Evolutionary conservation across 1,284 basidiomycete species (phyloP).

Genomic region (Ustilago bromivora): DNA sequence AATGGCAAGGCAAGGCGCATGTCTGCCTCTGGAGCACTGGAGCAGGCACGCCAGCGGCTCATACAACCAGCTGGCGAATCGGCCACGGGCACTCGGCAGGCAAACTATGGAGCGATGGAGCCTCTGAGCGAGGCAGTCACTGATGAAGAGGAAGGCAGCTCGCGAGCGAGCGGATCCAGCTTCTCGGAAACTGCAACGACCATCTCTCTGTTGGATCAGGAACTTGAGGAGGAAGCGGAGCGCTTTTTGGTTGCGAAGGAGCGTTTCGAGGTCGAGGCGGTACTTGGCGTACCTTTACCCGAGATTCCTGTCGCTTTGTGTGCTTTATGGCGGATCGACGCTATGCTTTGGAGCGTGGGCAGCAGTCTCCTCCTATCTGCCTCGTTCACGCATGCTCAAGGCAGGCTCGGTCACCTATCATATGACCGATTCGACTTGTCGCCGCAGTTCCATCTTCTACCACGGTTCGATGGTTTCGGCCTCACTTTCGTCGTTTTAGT

Average conservation of each 20-base stretch:
- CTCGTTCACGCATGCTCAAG: constrained; percentile 59
- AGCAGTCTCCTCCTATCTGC: constrained; percentile 57
- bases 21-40: constrained; percentile 43
- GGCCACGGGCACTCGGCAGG: constrained; percentile 1
- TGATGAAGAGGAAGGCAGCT: constrained; percentile 14
- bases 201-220: constrained; percentile 39
- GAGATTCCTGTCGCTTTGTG: constrained; percentile 57
- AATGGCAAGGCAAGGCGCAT: constrained; percentile 38
- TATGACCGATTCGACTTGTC: constrained; percentile 33
- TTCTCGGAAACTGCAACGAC: constrained; percentile 24
- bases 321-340: constrained; percentile 63
- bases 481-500: constrained; percentile 51
- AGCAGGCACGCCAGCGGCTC: constrained; percentile 42
- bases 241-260: constrained; percentile 49
- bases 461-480: constrained; percentile 34
- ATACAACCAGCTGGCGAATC: constrained; percentile 19
- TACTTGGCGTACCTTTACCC: constrained; percentile 59
- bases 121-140: constrained; percentile 21
- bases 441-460: constrained; percentile 47
- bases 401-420: constrained; percentile 36
- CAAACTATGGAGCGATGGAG: constrained; percentile 32
- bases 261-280: constrained; percentile 57
- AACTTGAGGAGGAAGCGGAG: constrained; percentile 49
- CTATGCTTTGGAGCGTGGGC: constrained; percentile 64
- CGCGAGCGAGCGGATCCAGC: constrained; percentile 18